Evolutionary conservation across 305 asterid genomes (phyloP).

Genomic region (Petunia hybrid): DNA sequence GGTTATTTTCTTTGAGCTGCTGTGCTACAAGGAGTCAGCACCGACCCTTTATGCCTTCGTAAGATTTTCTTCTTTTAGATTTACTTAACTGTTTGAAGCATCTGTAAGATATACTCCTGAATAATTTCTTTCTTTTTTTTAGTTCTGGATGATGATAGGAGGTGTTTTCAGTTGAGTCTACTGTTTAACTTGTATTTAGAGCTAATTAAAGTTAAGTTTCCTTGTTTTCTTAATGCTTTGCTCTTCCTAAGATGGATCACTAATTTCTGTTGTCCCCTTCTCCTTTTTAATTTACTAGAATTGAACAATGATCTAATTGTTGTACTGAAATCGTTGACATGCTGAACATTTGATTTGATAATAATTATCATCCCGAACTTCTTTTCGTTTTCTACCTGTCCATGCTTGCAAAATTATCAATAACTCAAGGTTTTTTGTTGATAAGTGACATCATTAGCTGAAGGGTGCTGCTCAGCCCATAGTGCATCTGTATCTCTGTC

Average conservation of each 20-base stretch:
- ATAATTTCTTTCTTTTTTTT: not conserved
- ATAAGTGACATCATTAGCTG: conserved; percentile 10
- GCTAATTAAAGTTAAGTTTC: not conserved
- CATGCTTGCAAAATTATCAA: not conserved
- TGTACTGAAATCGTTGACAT: not conserved
- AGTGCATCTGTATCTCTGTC: not conserved
- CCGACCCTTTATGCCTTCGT: conserved; percentile 22
- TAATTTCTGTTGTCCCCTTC: not conserved
- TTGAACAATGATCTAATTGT: conserved; percentile 15
- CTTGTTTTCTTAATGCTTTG: not conserved
- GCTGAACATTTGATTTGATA: not conserved
- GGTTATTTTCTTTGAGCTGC: conserved; percentile 24
- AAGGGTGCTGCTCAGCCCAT: conserved; percentile 16
- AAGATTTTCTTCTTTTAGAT: conserved; percentile 1
- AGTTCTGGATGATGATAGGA: not conserved
- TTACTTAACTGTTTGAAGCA: not conserved
- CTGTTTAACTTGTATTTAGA: not conserved
- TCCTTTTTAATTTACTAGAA: not conserved
- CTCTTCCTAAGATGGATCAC: conserved; percentile 6
- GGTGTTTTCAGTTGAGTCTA: conserved; percentile 1
- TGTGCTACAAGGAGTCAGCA: conserved; percentile 24
- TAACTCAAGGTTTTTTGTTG: no score
- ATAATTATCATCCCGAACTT: conserved; percentile 13
- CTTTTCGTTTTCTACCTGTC: not conserved
- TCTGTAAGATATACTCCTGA: conserved; percentile 5